Base-by-base conservation (phyloP, 805 yeast genomes). In the Candida krabiensis region DNA sequence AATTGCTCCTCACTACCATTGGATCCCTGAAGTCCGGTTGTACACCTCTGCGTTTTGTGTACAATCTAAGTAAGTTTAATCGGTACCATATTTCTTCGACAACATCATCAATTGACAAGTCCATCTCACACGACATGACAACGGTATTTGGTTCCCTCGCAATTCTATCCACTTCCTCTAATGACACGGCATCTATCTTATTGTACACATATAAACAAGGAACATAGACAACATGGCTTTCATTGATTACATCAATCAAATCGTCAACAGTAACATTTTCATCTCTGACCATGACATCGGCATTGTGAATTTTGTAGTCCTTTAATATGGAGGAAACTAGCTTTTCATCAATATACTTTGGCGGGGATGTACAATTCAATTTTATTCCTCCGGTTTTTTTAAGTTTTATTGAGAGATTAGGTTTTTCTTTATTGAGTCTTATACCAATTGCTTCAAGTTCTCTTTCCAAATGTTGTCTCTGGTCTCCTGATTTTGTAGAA, bases 381-480 rank as follows among this genome's bases (percentile, higher is more conserved):
- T 88, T 90, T 39, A 91, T 80, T 32, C 99, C 99, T 12, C 98
- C 99, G 0, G 95, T 81, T 50, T 80, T 84, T 66, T 90, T 91
- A 41, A 80, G 63, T 52, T 80, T 86, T 60, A 84, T 79, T 42
- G 81, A 72, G 37, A 93, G 81, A 57, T 85, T 86, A 16, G 99
- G 99, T 45, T 73, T 80, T 31, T 70, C 70, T 56, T 83, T 86
- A 58, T 91, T 91, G 52, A 91, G 70, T 42, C 99, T 73, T 39
- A 91, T 89, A 1, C 99, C 99, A 59, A 91, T 95, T 4, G 93
- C 80, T 57, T 91, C 98, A 49, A 91, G 70, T 66, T 91, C 99
- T 41, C 76, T 76, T 56, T 91, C 97, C 48, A 91, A 70, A 40
- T 90, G 86, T 52, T 75, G 80, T 48, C 97, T 72, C 63, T 91